phyloP scores from a whole-genome alignment of 148 eudicot genomes.

The Drosera capensis region DNA sequence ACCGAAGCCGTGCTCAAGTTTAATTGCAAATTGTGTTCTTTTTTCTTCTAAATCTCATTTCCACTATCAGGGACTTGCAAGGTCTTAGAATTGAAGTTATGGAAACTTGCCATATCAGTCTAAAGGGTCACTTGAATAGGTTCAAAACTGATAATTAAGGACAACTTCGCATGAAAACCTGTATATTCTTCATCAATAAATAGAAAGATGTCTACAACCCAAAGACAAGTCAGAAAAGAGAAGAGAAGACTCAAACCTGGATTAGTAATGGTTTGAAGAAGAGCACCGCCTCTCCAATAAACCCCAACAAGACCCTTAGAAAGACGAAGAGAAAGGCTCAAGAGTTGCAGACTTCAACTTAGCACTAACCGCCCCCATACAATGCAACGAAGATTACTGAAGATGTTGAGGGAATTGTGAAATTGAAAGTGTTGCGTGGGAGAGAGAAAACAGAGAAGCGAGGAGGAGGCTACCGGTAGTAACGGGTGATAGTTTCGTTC shows the following conservation, averaged over 20 bases:
- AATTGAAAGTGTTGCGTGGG: neutral
- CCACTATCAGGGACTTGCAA: no score
- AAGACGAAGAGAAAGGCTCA: constrained; percentile 63
- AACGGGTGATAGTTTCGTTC: neutral
- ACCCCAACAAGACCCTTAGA: constrained; percentile 98
- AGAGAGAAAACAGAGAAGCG: neutral
- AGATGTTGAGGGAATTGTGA: no score
- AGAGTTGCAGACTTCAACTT: no score
- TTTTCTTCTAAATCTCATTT: no score
- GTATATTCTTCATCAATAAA: neutral
- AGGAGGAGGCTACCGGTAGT: neutral
- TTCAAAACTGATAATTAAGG: constrained; percentile 73
- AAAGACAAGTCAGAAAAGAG: constrained; percentile 1
- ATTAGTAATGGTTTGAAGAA: constrained; percentile 54
- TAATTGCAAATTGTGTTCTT: no score
- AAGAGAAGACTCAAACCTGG: constrained; percentile 28
- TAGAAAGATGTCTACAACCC: no score
- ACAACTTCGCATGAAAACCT: constrained; percentile 89
- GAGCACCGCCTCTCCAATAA: constrained; percentile 98
- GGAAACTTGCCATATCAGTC: constrained; percentile 64
- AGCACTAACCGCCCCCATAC: no score
- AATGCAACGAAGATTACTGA: no score
- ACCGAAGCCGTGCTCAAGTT: no score
- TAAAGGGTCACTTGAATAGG: constrained; percentile 94
- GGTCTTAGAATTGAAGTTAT: neutral